A percentile compares a stretch with the other conserved stretches of the same genome.
These are phyloP conservation scores for Heracleum sosnowskyi DNA, from an alignment of 129 eudicot species.

Conservation along the genomic window DNA sequence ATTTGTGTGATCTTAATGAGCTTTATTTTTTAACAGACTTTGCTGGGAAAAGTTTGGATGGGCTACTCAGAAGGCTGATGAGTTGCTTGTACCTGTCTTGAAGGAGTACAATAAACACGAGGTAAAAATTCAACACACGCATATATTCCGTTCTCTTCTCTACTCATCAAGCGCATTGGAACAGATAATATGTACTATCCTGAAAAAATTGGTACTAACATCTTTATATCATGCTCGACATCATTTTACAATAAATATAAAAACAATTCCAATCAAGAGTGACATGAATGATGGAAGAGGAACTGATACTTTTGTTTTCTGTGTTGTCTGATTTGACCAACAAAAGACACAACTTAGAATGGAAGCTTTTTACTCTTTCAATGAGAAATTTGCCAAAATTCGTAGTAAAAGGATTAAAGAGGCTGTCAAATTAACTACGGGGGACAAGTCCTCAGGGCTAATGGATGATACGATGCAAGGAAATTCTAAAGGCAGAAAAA, in stretches of 20 bases:
- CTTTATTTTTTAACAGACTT: constrained; percentile 39
- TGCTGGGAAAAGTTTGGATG: constrained; percentile 94
- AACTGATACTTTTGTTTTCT: neutral
- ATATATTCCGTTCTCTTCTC: too few relatives aligned
- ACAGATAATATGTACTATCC: neutral
- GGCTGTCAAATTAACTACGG: constrained; percentile 67
- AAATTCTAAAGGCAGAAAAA: constrained; percentile 29
- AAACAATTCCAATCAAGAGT: neutral
- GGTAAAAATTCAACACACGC: constrained; percentile 28
- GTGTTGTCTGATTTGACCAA: constrained; percentile 9
- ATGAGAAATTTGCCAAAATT: constrained; percentile 86
- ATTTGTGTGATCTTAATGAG: neutral
- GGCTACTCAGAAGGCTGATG: constrained; percentile 76
- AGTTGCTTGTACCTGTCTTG: constrained; percentile 77
- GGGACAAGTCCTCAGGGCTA: constrained; percentile 32
- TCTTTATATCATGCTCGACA: neutral
- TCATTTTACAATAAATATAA: neutral
- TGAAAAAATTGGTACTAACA: neutral
- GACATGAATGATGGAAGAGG: constrained; percentile 9
- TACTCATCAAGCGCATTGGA: neutral
- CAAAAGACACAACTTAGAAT: constrained; percentile 79
- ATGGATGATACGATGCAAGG: constrained; percentile 23
- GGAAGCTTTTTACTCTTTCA: constrained; percentile 95
- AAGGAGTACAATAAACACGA: constrained; percentile 91
- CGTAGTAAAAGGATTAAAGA: constrained; percentile 81